Conservation (phyloP, 2,329 filamentous ascomycete genomes). For the Cylindrodendrum hubeiense region DNA sequence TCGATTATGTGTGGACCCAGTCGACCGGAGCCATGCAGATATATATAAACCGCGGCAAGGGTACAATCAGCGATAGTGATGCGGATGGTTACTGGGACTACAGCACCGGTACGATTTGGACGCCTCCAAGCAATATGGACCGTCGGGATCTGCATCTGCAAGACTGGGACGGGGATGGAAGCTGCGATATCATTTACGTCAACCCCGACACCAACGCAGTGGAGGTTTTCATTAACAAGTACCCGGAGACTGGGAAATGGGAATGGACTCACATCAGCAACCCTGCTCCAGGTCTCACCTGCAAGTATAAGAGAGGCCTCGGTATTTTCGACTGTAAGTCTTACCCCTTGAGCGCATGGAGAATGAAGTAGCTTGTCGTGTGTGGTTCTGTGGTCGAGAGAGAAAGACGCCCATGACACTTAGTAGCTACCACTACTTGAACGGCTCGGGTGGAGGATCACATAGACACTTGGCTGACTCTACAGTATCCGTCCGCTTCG, state of each 20-base stretch:
- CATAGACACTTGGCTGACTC: too few relatives aligned
- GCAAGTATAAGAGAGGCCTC: background rate
- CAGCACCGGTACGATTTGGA: constrained; percentile 4
- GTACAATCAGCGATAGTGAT: background rate
- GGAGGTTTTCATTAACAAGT: constrained; percentile 44
- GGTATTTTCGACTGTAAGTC: background rate
- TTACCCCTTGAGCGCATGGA: too few relatives aligned
- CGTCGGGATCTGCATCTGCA: constrained; percentile 48
- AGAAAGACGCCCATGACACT: too few relatives aligned
- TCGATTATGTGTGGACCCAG: constrained; percentile 18
- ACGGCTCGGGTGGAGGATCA: too few relatives aligned
- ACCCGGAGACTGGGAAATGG: background rate
- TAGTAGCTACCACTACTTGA: too few relatives aligned
- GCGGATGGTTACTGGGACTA: background rate
- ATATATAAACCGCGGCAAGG: background rate
- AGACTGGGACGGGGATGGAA: constrained; percentile 54
- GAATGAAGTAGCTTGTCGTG: too few relatives aligned
- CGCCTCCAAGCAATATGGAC: constrained; percentile 22
- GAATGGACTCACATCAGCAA: background rate
- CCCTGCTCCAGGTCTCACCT: background rate
- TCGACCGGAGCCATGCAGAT: background rate
- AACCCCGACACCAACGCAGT: constrained; percentile 43
- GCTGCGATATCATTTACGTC: constrained; percentile 49
- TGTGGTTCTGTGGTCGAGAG: too few relatives aligned
- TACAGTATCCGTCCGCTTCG: background rate